Evolutionary conservation across 345 rosid genomes (phyloP), one percentile per base, ranked within the genome.

Genomic region (Crucihimalaya himalaica): DNA sequence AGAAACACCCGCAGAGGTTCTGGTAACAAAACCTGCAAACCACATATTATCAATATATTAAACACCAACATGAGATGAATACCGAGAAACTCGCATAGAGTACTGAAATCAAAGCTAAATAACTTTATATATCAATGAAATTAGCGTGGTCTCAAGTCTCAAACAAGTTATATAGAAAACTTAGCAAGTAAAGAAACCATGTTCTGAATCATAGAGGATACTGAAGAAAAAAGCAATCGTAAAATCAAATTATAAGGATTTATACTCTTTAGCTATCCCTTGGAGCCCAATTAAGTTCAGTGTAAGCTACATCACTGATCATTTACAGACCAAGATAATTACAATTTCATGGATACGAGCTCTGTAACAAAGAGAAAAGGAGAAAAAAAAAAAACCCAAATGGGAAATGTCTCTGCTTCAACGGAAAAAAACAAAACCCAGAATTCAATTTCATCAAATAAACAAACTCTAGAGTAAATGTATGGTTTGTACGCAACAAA

Each of bases 11-110:
- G 75, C 66, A 20, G 63, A 21, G 74, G 80, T 64, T 76, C 86
- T 81, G 66, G 76, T 20, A 61, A 57, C 57, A 66, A 75, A 74
- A 63, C 89, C 97, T 88, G 85, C 77, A 82, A 55, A 61, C n/a
- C n/a, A 5, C 1, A 21, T 19, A 59, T 21, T 15, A 27, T 34
- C 19, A 29, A 23, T 19, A 40, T 37, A 35, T 7, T 13, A 35
- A 35, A 59, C 21, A 11, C 11, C 2, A 8, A 42, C 8, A 63
- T 16, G 45, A 63, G 18, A 40, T 62, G 21, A 12, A 47, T 4
- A 50, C 4, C 0, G 6, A 4, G 18, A 46, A 20, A 58, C 2
- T 54, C 10, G 2, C 32, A 45, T 5, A 25, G 2, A 56, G 21
- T 9, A 23, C 45, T 28, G 6, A 45, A 31, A 59, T n/a, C 35